Evolutionary conservation across 2,329 filamentous ascomycete species (phyloP), one percentile per base, ranked within the genome.

Genomic region (Claviceps sp.): DNA sequence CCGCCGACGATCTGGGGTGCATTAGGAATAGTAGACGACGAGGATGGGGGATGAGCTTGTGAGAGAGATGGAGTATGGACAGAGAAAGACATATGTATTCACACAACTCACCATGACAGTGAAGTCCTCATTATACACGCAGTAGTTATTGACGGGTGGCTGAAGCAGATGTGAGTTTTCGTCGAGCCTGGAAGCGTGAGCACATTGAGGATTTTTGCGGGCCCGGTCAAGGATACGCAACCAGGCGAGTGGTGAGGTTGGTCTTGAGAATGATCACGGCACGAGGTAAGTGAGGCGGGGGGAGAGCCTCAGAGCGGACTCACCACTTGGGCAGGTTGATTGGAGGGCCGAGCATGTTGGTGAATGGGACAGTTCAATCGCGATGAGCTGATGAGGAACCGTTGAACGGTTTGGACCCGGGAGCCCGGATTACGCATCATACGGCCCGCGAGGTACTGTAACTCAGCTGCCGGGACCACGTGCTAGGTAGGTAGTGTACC

Each of bases 131-230:
- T 95, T 86, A 73, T 95, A 95, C 62, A 97, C 88, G 72, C 90
- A 96, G 74, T 93, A 94, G 73, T 97, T 97, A 73, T 96, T 96
- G 63, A 97, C 84, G 1, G 93, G 93, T 0, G 93, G 93, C 67
- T 95, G 82, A 53, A 96, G 81, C 55, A 97, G 83, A 66, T 97
- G 90, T 0, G 86, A 85, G 70, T 97, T 97, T 66, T 90, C 81
- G 62, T 88, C 78, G 42, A 98, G 83, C 91, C 90, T 96, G 56
- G 41, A 5, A 20, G 14, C n/a, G 40, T 20, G 26, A 49, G 48
- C 24, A 14, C 5, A 13, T 48, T 4, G n/a, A 20, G 11, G 6
- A 42, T 4, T 18, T 20, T 7, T 40, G 14, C 38, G 6, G n/a
- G 5, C 14, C 16, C 6, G 38, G 14, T 9, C 26, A 30, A 30